Conservation (phyloP, 2,329 filamentous ascomycete species). For the Xylogone sp. region DNA sequence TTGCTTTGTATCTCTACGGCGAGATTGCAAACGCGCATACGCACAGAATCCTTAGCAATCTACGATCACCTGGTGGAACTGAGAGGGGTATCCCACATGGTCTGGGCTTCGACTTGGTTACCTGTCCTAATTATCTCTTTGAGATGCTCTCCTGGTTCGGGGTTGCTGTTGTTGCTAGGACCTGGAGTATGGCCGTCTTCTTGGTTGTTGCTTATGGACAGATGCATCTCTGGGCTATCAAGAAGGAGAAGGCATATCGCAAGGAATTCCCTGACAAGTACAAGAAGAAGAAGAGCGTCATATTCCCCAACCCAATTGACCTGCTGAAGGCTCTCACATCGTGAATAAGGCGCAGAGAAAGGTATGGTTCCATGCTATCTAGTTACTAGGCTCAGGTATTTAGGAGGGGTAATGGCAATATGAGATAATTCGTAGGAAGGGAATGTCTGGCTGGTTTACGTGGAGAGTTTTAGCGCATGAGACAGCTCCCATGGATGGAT, state of each 20-base stretch:
- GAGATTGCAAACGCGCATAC: slow-evolving; percentile 78
- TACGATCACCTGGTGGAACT: slow-evolving; percentile 75
- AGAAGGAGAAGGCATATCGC: slow-evolving; percentile 88
- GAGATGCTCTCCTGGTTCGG: slow-evolving; percentile 85
- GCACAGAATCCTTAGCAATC: slow-evolving; percentile 72
- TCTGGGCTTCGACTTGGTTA: slow-evolving; percentile 80
- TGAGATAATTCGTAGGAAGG: too few species aligned
- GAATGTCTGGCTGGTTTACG: too few species aligned
- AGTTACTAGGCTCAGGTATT: too few species aligned
- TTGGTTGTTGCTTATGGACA: slow-evolving; percentile 66
- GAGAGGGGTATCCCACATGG: slow-evolving; percentile 86
- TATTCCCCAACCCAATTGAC: slow-evolving; percentile 60
- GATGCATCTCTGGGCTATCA: slow-evolving; percentile 85
- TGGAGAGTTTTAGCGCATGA: too few species aligned
- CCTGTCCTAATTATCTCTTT: slow-evolving; percentile 97
- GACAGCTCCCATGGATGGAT: too few species aligned
- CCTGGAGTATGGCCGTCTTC: slow-evolving; percentile 75
- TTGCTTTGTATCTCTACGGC: slow-evolving; percentile 71
- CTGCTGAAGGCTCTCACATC: background rate
- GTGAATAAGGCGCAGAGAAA: background rate
- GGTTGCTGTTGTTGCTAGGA: slow-evolving; percentile 74
- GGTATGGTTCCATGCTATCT: background rate
- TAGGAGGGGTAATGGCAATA: too few species aligned
- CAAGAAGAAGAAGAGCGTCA: slow-evolving; percentile 85
- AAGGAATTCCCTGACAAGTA: slow-evolving; percentile 91